phyloP scores from a whole-genome alignment of 306 rosid genomes.

The Gastrolobium villosum region DNA sequence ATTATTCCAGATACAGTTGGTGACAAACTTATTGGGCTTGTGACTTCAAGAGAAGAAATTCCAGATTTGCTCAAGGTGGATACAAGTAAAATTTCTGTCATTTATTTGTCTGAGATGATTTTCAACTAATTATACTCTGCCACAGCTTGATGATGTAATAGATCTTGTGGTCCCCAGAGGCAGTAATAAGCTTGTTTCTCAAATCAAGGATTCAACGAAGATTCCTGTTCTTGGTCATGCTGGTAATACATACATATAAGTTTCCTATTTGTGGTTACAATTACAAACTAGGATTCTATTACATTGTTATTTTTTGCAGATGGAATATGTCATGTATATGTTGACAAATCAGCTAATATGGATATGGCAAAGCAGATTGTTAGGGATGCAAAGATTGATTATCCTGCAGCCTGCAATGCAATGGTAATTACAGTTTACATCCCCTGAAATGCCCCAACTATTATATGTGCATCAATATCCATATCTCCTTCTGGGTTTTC shows the following conservation, averaged over 20 bases:
- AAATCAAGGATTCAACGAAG: slow-evolving; percentile 84
- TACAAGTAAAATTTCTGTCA: slow-evolving; percentile 26
- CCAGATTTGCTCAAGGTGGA: slow-evolving; percentile 91
- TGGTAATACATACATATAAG: slow-evolving; percentile 55
- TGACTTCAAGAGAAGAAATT: slow-evolving; percentile 87
- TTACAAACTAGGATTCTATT: slow-evolving; percentile 39
- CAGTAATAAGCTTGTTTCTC: slow-evolving; percentile 88
- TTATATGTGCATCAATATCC: neutral
- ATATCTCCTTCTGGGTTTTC: slow-evolving; percentile 22
- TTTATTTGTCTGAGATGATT: slow-evolving; percentile 39
- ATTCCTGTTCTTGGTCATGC: slow-evolving; percentile 98
- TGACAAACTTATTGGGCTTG: slow-evolving; percentile 81
- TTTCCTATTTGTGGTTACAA: slow-evolving; percentile 9
- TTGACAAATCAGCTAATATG: slow-evolving; percentile 80
- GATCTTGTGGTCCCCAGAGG: slow-evolving; percentile 99
- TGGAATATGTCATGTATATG: slow-evolving; percentile 88
- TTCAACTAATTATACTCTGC: slow-evolving; percentile 49
- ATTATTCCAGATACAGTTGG: slow-evolving; percentile 80
- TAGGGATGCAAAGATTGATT: slow-evolving; percentile 78
- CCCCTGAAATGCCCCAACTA: neutral
- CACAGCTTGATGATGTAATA: slow-evolving; percentile 91
- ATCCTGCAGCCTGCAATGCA: slow-evolving; percentile 90
- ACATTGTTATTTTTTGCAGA: slow-evolving; percentile 60
- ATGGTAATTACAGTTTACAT: slow-evolving; percentile 64
- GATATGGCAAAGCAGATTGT: slow-evolving; percentile 81